Evolutionary conservation across 2,329 filamentous ascomycete genomes (phyloP).

Genomic region (Fusarium algeriense): DNA sequence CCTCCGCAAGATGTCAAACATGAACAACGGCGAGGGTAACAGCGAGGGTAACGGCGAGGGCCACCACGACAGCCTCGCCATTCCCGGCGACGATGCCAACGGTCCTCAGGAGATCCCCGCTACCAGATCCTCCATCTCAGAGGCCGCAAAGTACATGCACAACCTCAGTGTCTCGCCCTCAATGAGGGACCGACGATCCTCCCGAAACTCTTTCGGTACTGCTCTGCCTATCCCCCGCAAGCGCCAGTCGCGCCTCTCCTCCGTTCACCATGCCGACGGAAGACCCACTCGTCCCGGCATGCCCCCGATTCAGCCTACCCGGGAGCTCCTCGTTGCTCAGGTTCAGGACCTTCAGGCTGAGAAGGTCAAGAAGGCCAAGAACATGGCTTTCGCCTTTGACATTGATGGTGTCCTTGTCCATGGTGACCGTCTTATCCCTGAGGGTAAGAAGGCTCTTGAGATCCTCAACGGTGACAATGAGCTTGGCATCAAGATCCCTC

Average conservation of each 20-base stretch:
- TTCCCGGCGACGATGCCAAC: constrained; percentile 58
- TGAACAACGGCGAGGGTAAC: constrained; percentile 19
- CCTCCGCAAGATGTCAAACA: constrained; percentile 35
- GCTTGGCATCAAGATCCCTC: constrained; percentile 85
- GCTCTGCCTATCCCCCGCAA: constrained; percentile 80
- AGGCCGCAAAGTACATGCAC: constrained; percentile 79
- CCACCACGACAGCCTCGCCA: constrained; percentile 34
- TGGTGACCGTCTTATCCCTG: constrained; percentile 80
- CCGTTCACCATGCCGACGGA: constrained; percentile 64
- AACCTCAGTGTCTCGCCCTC: constrained; percentile 76
- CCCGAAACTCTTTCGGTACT: constrained; percentile 81
- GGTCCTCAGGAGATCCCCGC: constrained; percentile 77
- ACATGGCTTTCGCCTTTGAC: constrained; percentile 83
- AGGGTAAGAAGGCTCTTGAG: constrained; percentile 76
- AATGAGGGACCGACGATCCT: constrained; percentile 74
- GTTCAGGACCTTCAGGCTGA: constrained; percentile 75
- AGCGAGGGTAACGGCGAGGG: constrained; percentile 27
- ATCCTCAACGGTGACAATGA: constrained; percentile 79
- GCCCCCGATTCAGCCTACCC: constrained; percentile 70
- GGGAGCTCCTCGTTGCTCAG: constrained; percentile 77
- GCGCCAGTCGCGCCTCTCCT: constrained; percentile 75
- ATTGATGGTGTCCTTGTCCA: constrained; percentile 93
- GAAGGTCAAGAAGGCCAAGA: constrained; percentile 77
- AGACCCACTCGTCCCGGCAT: constrained; percentile 65
- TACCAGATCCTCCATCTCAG: constrained; percentile 74